Evolutionary conservation across 352 stramenopile genomes (phyloP).

Genomic region (Elongisporangium anandrum): DNA sequence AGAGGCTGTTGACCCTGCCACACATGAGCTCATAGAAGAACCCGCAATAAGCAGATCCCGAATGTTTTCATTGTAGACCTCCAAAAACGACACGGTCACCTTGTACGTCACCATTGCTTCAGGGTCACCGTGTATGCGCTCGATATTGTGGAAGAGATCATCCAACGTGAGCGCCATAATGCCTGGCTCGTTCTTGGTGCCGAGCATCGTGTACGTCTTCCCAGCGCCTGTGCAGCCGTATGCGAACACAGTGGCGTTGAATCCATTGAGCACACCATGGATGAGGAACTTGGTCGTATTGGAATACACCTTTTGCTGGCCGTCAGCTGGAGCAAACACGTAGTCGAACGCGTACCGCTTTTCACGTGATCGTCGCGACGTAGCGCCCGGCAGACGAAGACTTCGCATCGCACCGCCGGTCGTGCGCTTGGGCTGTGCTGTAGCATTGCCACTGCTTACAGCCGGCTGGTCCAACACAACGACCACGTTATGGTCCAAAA

Average conservation of each 20-base stretch:
- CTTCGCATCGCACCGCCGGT: constrained; percentile 4
- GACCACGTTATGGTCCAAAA: constrained; percentile 81
- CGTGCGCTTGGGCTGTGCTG: constrained; percentile 1
- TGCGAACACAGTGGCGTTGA: constrained; percentile 91
- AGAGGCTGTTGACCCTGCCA: constrained; percentile 9
- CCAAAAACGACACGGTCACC: constrained; percentile 85
- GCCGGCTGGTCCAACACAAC: constrained; percentile 66
- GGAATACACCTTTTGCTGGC: constrained; percentile 79
- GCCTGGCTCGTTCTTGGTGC: constrained; percentile 69
- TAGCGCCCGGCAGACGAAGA: constrained; percentile 3
- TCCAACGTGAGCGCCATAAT: constrained; percentile 88
- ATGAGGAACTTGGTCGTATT: constrained; percentile 88
- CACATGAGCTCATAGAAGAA: constrained; percentile 5
- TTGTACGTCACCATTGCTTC: constrained; percentile 39
- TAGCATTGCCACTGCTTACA: not conserved
- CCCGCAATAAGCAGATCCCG: constrained; percentile 68
- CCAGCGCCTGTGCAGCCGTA: constrained; percentile 87
- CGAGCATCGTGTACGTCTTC: constrained; percentile 92
- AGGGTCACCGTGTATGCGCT: constrained; percentile 24
- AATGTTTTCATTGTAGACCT: constrained; percentile 95
- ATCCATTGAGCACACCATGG: constrained; percentile 83
- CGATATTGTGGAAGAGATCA: constrained; percentile 79
- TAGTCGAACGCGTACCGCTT: constrained; percentile 90
- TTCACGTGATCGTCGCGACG: constrained; percentile 36
- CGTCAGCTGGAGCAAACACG: constrained; percentile 66